Conservation (phyloP, 2,329 filamentous ascomycete genomes). For the Tolypocladium tropicale region DNA sequence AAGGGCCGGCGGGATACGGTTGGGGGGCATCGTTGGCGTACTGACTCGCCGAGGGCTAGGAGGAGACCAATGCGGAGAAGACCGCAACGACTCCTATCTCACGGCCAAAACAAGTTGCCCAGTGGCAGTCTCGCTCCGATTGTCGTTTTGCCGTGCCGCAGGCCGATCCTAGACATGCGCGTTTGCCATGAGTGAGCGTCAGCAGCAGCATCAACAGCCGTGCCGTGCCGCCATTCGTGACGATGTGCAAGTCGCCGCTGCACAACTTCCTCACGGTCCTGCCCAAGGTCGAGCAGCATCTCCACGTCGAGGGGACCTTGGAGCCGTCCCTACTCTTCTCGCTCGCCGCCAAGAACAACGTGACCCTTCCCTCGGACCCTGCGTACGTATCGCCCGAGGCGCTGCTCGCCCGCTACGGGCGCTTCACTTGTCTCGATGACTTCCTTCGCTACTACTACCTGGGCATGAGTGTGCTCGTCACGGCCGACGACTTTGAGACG, state of each 20-base stretch:
- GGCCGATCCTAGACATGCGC: background rate
- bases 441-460: slow-evolving; percentile 70
- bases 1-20: background rate
- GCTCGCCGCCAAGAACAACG: slow-evolving; percentile 56
- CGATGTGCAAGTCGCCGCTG: slow-evolving; percentile 40
- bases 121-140: background rate
- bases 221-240: background rate
- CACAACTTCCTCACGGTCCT: slow-evolving; percentile 53
- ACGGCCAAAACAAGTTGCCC: background rate
- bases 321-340: slow-evolving; percentile 59
- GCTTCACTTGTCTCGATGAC: slow-evolving; percentile 63
- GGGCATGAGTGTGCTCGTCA: slow-evolving; percentile 59
- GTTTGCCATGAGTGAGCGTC: background rate
- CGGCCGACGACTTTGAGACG: slow-evolving; percentile 58
- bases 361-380: slow-evolving; percentile 51
- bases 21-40: background rate
- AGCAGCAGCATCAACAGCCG: background rate
- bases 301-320: slow-evolving; percentile 69
- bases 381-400: slow-evolving; percentile 51
- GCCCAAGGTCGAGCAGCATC: slow-evolving; percentile 74
- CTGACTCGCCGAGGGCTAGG: background rate
- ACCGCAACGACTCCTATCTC: background rate
- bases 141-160: background rate
- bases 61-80: background rate
- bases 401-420: slow-evolving; percentile 52